Base-by-base conservation (phyloP, 768 basidiomycete species). In the Agaricus subrufescens region DNA sequence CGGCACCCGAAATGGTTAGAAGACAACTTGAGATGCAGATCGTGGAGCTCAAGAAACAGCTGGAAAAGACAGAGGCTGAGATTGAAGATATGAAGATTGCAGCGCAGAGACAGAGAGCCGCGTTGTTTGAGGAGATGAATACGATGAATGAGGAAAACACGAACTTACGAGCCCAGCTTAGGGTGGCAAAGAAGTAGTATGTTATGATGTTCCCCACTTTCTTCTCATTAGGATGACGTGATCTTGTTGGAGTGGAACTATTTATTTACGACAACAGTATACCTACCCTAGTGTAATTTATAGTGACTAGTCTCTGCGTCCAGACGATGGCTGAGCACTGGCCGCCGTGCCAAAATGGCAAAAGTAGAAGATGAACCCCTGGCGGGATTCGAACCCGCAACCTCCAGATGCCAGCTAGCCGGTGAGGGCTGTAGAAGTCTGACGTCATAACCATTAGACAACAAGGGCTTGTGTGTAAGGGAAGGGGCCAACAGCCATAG, bases 391-490 rank as follows among this genome's bases (percentile, higher is more conserved):
- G 86, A 88, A 88, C 86, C 79, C 85, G 82, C 85, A 88, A 81
- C 85, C 86, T 87, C 84, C 86, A 87, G 86, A 87, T 85, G 30
- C 52, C 52, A 54, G 25, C n/a, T 4, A 56, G 34, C 34, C 34
- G 10, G 34, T 34, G 11, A 34, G 11, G 34, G 34, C 34, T 12
- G 42, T 85, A 88, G 86, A 88, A 88, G 86, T 88, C 86, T 88
- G 86, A 87, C 86, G 86, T 87, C 86, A 88, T 88, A 85, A 76
- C 86, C 86, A 88, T 88, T 87, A 88, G 85, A 87, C 86, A 85
- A 88, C 82, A 79, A 78, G 86, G 85, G 86, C 86, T 60, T 67
- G 11, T 26, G 4, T 34, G 30, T 38, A 29, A 3, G 31, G 4
- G 19, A 3, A 3, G 34, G 38, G 44, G 56, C 52, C 11, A 34